Percentiles rank a stretch among this genome's conserved stretches.
phyloP scores from a whole-genome alignment of 1,284 basidiomycete genomes.

The Naganishia sp. region DNA sequence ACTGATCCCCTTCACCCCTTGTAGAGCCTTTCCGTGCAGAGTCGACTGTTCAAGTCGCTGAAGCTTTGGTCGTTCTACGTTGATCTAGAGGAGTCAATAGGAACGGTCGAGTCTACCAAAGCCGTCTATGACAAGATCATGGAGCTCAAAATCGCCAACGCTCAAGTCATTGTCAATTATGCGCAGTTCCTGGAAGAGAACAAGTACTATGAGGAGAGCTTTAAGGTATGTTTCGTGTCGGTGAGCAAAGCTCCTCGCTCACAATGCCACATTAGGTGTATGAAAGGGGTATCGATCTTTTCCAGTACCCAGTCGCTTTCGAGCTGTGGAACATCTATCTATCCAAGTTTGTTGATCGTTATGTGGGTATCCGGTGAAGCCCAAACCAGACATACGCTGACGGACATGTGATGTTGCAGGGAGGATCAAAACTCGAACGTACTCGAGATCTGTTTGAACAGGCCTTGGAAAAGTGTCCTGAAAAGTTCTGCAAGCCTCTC shows the following conservation, averaged over 20 bases:
- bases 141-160: constrained; percentile 97
- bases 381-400: background rate
- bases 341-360: constrained; percentile 94
- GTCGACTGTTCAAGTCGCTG: constrained; percentile 91
- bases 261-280: constrained; percentile 66
- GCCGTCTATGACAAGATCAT: constrained; percentile 95
- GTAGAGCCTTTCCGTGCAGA: constrained; percentile 79
- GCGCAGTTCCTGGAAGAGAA: constrained; percentile 96
- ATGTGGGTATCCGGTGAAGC: constrained; percentile 61
- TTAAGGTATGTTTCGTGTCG: constrained; percentile 66
- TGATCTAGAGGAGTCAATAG: constrained; percentile 94
- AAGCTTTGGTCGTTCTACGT: constrained; percentile 99
- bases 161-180: constrained; percentile 96
- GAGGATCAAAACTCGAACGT: constrained; percentile 89
- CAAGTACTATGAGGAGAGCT: constrained; percentile 96
- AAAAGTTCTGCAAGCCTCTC: constrained; percentile 90
- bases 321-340: constrained; percentile 99
- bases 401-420: constrained; percentile 57
- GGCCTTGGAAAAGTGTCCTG: constrained; percentile 91
- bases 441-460: constrained; percentile 97
- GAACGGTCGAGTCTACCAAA: constrained; percentile 88
- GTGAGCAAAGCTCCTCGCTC: constrained; percentile 22
- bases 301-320: constrained; percentile 97
- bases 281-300: constrained; percentile 94
- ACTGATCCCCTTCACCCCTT: constrained; percentile 23